Evolutionary conservation across 2,329 filamentous ascomycete species (phyloP).

Genomic region (Scedosporium aurantiacum): DNA sequence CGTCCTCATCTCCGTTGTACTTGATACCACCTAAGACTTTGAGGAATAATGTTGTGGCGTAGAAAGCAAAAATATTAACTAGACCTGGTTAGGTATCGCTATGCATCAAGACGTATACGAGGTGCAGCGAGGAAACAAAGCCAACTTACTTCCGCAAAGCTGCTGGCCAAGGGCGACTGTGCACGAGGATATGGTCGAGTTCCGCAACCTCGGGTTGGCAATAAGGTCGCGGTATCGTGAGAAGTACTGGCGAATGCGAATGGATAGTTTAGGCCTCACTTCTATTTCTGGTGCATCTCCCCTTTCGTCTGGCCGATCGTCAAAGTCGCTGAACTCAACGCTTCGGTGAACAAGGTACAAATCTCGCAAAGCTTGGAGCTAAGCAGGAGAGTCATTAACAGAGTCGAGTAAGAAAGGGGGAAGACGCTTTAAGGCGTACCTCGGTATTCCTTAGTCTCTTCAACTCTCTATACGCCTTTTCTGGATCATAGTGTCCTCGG

Average conservation of each 20-base stretch:
- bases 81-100: conserved; percentile 12
- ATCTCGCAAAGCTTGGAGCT: conserved; percentile 30
- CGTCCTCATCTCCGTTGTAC: conserved; percentile 10
- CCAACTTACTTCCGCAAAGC: conserved; percentile 16
- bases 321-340: background rate
- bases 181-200: conserved; percentile 19
- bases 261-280: background rate
- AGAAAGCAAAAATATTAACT: conserved; percentile 31
- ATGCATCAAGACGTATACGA: too few relatives aligned
- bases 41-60: conserved; percentile 22
- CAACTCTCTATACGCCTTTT: conserved; percentile 22
- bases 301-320: background rate
- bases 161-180: conserved; percentile 22
- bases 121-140: too few relatives aligned
- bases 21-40: background rate
- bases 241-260: background rate
- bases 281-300: background rate
- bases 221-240: conserved; percentile 1
- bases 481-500: conserved; percentile 22
- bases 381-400: background rate
- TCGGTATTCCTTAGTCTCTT: conserved; percentile 25
- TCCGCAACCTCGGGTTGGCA: conserved; percentile 15
- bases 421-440: background rate
- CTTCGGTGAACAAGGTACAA: conserved; percentile 26
- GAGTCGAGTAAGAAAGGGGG: too few relatives aligned